Conservation (phyloP, 2,329 filamentous ascomycete genomes). For the Penicillium sp. region DNA sequence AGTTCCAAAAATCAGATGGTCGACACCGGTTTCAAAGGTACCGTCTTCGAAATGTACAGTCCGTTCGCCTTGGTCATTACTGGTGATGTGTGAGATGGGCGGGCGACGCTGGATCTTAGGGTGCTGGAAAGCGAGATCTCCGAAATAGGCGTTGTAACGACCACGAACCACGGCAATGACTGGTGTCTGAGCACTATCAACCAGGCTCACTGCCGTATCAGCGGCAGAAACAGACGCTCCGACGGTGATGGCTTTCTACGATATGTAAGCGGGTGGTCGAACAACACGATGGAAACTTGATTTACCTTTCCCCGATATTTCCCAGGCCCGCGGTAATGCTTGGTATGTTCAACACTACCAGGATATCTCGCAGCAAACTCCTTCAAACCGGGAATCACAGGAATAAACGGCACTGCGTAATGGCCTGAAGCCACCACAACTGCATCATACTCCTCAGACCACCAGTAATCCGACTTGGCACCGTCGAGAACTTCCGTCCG, state of each 20-base stretch:
- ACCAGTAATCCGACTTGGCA: slow-evolving; percentile 57
- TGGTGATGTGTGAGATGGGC: slow-evolving; percentile 31
- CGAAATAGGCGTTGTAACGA: slow-evolving; percentile 57
- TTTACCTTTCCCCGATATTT: slow-evolving; percentile 43
- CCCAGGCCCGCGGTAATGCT: slow-evolving; percentile 40
- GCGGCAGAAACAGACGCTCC: slow-evolving; percentile 65
- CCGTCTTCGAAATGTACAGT: slow-evolving; percentile 59
- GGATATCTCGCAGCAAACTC: slow-evolving; percentile 43
- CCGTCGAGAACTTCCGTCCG: slow-evolving; percentile 29
- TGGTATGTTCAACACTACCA: slow-evolving; percentile 43
- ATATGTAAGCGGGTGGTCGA: not conserved
- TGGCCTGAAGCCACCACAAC: slow-evolving; percentile 62
- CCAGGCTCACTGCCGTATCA: slow-evolving; percentile 59
- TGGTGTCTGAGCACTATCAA: slow-evolving; percentile 48
- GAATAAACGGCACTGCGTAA: slow-evolving; percentile 58
- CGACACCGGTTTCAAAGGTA: slow-evolving; percentile 53
- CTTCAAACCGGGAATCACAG: slow-evolving; percentile 43
- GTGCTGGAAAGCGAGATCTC: slow-evolving; percentile 60
- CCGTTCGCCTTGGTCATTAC: slow-evolving; percentile 46
- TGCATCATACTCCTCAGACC: slow-evolving; percentile 62
- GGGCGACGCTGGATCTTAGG: slow-evolving; percentile 43
- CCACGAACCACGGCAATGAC: slow-evolving; percentile 57
- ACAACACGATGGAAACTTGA: not conserved
- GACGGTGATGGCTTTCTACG: slow-evolving; percentile 59
- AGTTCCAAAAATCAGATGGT: slow-evolving; percentile 66